A percentile compares a stretch with the other conserved stretches of the same genome.
Conservation (phyloP, 2,329 filamentous ascomycete genomes). For the Clonostachys byssicola region DNA sequence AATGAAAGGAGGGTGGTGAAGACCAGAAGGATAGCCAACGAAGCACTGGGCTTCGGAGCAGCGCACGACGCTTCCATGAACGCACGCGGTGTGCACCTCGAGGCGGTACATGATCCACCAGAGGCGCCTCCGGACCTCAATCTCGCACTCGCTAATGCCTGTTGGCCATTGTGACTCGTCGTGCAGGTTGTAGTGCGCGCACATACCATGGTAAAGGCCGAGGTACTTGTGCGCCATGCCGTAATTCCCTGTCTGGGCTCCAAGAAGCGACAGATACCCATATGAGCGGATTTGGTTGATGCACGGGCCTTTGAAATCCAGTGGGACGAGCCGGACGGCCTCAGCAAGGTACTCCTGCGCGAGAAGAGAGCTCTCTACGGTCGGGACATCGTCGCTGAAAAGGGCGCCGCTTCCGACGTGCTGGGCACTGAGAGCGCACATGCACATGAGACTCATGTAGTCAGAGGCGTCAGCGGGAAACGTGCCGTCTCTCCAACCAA, state of each 20-base stretch:
- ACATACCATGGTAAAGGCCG: conserved; percentile 43
- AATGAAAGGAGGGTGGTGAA: conserved; percentile 19
- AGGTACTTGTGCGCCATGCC: conserved; percentile 44
- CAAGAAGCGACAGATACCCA: conserved; percentile 42
- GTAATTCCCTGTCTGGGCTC: conserved; percentile 45
- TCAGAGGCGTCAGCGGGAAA: conserved; percentile 32
- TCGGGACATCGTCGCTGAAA: conserved; percentile 12
- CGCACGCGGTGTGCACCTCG: conserved; percentile 48
- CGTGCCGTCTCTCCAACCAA: conserved; percentile 28
- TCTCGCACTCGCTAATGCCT: conserved; percentile 34
- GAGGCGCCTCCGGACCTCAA: conserved; percentile 38
- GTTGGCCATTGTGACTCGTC: conserved; percentile 49
- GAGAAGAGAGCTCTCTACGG: background rate
- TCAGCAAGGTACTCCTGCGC: background rate
- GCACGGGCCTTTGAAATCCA: too few species aligned
- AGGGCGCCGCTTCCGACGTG: conserved; percentile 41
- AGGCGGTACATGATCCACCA: conserved; percentile 55
- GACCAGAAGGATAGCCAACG: conserved; percentile 13
- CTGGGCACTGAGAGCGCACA: conserved; percentile 40
- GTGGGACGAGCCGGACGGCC: too few species aligned
- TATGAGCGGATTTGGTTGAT: conserved; percentile 11
- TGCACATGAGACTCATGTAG: conserved; percentile 43
- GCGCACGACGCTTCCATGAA: conserved; percentile 31
- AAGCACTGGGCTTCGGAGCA: conserved; percentile 13
- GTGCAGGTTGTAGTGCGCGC: conserved; percentile 42